Percentiles rank a stretch among this genome's conserved stretches.
phyloP scores from a whole-genome alignment of 208 protist genomes.

The Leptomonas seymouri region DNA sequence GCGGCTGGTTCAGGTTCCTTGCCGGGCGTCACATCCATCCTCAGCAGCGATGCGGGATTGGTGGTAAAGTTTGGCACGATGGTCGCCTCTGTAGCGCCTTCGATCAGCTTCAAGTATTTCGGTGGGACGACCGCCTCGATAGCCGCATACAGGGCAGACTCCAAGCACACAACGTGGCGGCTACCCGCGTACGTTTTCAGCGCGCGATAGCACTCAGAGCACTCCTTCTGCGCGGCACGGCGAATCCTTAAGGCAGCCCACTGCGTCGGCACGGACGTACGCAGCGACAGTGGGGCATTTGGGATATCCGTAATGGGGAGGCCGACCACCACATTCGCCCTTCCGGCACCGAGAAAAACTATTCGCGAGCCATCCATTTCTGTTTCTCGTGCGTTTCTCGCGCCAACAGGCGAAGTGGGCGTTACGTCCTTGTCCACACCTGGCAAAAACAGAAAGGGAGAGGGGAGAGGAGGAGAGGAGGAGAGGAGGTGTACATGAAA shows the following conservation, averaged over 20 bases:
- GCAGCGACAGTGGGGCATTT: neutral
- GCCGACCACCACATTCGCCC: slow-evolving; percentile 38
- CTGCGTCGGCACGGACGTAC: slow-evolving; percentile 2
- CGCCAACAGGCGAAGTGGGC: neutral
- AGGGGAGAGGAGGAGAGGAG: no score
- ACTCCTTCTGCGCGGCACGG: slow-evolving; percentile 21
- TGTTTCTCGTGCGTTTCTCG: neutral
- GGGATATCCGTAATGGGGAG: slow-evolving; percentile 10
- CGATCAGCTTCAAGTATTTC: slow-evolving; percentile 19
- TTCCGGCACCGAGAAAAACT: slow-evolving; percentile 32
- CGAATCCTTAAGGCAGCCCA: slow-evolving; percentile 32
- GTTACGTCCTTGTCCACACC: no score
- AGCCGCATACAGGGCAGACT: slow-evolving; percentile 14
- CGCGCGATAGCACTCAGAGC: slow-evolving; percentile 32
- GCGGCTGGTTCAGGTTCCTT: slow-evolving; percentile 15
- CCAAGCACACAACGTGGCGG: slow-evolving; percentile 23
- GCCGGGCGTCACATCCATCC: slow-evolving; percentile 5
- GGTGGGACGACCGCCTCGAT: slow-evolving; percentile 27
- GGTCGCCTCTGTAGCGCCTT: slow-evolving; percentile 28
- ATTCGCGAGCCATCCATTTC: neutral
- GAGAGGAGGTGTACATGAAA: no score
- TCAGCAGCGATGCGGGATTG: slow-evolving; percentile 29
- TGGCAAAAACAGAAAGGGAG: no score
- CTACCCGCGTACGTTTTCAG: slow-evolving; percentile 36
- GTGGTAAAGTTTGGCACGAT: slow-evolving; percentile 47